A percentile compares a stretch with the other conserved stretches of the same genome.
phyloP scores from a whole-genome alignment of 805 yeast genomes.

The Candida pini region DNA sequence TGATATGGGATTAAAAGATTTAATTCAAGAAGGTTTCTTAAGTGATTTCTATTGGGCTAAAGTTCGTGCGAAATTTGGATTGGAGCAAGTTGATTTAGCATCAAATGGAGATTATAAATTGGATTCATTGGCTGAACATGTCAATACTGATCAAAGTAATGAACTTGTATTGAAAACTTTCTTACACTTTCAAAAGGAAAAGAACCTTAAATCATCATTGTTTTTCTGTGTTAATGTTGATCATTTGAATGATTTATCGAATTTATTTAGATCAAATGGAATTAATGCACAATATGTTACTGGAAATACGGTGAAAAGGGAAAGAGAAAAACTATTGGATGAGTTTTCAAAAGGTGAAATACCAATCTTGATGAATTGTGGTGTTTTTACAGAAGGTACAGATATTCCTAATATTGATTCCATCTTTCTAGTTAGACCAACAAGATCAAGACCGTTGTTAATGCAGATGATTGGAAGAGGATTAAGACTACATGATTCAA shows the following conservation, averaged over 20 bases:
- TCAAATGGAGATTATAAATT: conserved; percentile 49
- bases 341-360: conserved; percentile 59
- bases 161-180: conserved; percentile 50
- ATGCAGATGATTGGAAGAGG: conserved; percentile 94
- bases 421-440: conserved; percentile 72
- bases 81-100: conserved; percentile 19
- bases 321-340: conserved; percentile 45
- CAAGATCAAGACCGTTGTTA: conserved; percentile 63
- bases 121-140: conserved; percentile 43
- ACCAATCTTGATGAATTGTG: conserved; percentile 79
- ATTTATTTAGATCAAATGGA: conserved; percentile 50
- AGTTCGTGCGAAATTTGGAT: conserved; percentile 36
- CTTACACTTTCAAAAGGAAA: conserved; percentile 36
- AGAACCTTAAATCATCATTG: conserved; percentile 53
- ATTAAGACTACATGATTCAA: conserved; percentile 55
- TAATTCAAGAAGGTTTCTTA: conserved; percentile 66
- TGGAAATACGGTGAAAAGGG: conserved; percentile 50
- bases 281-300: conserved; percentile 68
- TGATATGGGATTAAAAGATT: conserved; percentile 55
- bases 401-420: conserved; percentile 89
- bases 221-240: conserved; percentile 72
- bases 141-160: conserved; percentile 52
- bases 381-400: conserved; percentile 90
- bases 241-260: conserved; percentile 55
- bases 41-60: conserved; percentile 63